Conservation (phyloP, 1,284 basidiomycete species). For the Trichosporon ovoides region DNA sequence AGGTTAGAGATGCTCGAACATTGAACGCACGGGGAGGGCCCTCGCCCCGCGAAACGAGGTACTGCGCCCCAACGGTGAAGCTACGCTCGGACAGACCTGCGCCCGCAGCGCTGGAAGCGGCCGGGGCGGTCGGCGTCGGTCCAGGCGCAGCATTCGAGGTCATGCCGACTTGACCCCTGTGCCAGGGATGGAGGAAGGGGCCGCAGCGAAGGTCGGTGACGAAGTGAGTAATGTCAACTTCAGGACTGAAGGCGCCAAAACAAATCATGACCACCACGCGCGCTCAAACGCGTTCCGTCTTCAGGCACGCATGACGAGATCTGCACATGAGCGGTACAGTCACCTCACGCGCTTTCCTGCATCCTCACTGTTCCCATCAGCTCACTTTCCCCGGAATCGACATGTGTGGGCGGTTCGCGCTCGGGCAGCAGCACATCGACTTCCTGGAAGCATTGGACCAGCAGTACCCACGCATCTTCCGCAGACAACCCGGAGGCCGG, state of each 20-base stretch:
- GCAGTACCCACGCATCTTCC: constrained; percentile 19
- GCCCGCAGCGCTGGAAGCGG: not conserved
- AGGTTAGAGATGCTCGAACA: not conserved
- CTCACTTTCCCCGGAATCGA: not conserved
- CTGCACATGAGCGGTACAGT: not conserved
- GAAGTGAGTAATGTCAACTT: not conserved
- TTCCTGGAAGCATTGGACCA: constrained; percentile 17
- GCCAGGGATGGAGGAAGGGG: too few relatives aligned
- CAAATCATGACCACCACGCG: not conserved
- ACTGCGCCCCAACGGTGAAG: constrained; percentile 16
- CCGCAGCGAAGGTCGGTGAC: not conserved
- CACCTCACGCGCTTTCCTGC: not conserved
- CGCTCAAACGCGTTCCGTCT: too few relatives aligned
- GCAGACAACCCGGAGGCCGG: constrained; percentile 6
- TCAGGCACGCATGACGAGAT: not conserved
- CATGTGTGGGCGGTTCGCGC: constrained; percentile 43
- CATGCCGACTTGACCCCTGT: not conserved
- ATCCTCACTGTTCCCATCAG: not conserved
- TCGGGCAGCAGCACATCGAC: constrained; percentile 30
- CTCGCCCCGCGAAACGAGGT: constrained; percentile 22
- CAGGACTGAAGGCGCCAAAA: not conserved
- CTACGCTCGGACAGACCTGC: not conserved
- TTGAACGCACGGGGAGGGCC: constrained; percentile 12
- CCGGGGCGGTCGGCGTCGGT: too few relatives aligned
- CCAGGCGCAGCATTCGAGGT: not conserved